phyloP scores from a whole-genome alignment of 1,139 yeast species.

The Geotrichum carabidarum region DNA sequence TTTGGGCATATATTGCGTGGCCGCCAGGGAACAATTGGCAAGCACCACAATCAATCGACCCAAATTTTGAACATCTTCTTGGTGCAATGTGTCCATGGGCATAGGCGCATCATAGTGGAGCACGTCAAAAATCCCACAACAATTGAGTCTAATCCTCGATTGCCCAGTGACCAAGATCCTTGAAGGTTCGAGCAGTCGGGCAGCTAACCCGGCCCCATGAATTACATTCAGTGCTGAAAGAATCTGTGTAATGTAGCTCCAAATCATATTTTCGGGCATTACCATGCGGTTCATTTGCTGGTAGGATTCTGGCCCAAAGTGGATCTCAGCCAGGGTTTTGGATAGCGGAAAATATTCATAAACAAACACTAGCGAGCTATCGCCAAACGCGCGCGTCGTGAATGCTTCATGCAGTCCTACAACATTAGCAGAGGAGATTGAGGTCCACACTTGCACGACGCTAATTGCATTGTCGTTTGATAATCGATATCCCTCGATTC shows the following conservation, averaged over 20 bases:
- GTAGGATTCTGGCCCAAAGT: conserved; percentile 40
- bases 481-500: conserved; percentile 61
- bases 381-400: conserved; percentile 82
- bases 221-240: conserved; percentile 59
- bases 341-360: conserved; percentile 69
- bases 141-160: conserved; percentile 61
- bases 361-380: conserved; percentile 52
- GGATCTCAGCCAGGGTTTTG: conserved; percentile 52
- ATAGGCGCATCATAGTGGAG: conserved; percentile 42
- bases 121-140: conserved; percentile 70
- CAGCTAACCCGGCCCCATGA: conserved; percentile 59
- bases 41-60: conserved; percentile 59
- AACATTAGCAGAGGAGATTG: conserved; percentile 45
- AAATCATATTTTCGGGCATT: conserved; percentile 59
- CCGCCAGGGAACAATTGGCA: conserved; percentile 37
- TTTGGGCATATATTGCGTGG: conserved; percentile 26
- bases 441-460: conserved; percentile 50
- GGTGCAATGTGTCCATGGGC: conserved; percentile 40
- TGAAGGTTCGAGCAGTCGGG: conserved; percentile 58
- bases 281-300: conserved; percentile 21
- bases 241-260: conserved; percentile 74
- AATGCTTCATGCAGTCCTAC: conserved; percentile 75
- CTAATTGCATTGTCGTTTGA: conserved; percentile 54
- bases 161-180: conserved; percentile 71
- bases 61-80: conserved; percentile 50